Percentiles rank a stretch among this genome's conserved stretches.
phyloP scores from a whole-genome alignment of 768 basidiomycete genomes.

The Auricularia auricula-judae region DNA sequence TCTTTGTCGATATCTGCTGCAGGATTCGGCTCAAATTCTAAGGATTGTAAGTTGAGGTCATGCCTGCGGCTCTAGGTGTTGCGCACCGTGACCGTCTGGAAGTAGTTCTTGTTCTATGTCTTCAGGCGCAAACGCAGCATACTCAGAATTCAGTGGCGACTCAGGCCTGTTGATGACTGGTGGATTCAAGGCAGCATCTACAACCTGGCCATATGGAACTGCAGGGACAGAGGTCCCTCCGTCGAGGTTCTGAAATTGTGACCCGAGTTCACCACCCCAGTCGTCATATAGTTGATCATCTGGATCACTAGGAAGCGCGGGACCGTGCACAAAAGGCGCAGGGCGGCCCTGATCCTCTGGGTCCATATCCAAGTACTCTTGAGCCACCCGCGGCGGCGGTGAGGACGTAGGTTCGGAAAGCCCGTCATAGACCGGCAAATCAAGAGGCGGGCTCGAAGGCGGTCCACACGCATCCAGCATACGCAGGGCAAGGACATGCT shows the following conservation, averaged over 20 bases:
- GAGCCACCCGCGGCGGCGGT: background rate
- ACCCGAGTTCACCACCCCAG: background rate
- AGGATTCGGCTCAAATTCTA: background rate
- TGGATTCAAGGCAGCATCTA: background rate
- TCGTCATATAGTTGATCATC: background rate
- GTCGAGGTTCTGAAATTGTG: background rate
- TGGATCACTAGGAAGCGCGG: background rate
- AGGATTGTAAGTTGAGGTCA: background rate
- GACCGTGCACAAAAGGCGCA: background rate
- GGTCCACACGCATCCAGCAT: background rate
- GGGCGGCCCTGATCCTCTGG: background rate
- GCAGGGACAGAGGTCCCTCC: background rate
- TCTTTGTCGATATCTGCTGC: background rate
- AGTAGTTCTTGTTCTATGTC: background rate
- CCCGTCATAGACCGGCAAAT: background rate
- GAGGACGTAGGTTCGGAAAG: background rate
- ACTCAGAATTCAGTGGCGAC: background rate
- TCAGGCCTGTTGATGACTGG: background rate
- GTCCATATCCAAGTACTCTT: background rate
- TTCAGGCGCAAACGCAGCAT: background rate
- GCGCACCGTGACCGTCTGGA: background rate
- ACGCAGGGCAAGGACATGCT: background rate
- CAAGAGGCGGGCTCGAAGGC: background rate
- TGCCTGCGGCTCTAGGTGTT: background rate
- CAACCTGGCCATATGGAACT: background rate